Base-by-base conservation (phyloP, 2,329 filamentous ascomycete species). In the Cephalotrichum gorgonifer region DNA sequence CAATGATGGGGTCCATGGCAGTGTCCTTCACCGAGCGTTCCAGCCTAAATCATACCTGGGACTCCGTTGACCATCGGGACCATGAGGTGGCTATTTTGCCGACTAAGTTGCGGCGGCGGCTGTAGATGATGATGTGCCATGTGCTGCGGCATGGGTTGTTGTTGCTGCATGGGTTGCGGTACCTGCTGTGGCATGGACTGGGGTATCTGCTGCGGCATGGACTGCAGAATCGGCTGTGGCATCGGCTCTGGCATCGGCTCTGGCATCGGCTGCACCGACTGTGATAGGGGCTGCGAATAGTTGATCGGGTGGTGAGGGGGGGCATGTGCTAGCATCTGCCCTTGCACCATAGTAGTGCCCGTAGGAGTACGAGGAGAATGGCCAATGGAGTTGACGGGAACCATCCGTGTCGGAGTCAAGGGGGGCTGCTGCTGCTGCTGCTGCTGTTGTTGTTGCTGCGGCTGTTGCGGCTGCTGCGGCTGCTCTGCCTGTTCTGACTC, bases 401-500 rank as follows among this genome's bases (percentile, higher is more conserved):
- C 23, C 41, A 43, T 43, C 23, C 22, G 22, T 14, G 41, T 27
- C 8, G 41, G 46, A 31, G 46, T 48, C 14, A 48, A n/a, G n/a
- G n/a, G 30, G n/a, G 45, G 38, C 25, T 47, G 44, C 23, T 58
- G 53, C 22, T 48, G 38, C 26, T 42, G 46, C 17, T 48, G 46
- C 11, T 43, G 46, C 4, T 53, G 53, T n/a, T 55, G 58, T 17
- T 56, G 48, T 22, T 50, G 51, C 14, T 50, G 44, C 30, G 53
- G 51, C 11, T 44, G 64, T 50, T 60, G 62, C 47, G 63, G 68
- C 54, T 78, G 48, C 25, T 50, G 51, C 14, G n/a, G 48, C 25
- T 50, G 51, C 14, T 50, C 44, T 26, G 53, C 50, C 11, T 44
- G 64, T 50, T 60, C 61, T 47, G 63, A 68, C 54, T 78, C 73